Conservation (phyloP, 2,329 filamentous ascomycete species). For the Botryotinia convoluta region DNA sequence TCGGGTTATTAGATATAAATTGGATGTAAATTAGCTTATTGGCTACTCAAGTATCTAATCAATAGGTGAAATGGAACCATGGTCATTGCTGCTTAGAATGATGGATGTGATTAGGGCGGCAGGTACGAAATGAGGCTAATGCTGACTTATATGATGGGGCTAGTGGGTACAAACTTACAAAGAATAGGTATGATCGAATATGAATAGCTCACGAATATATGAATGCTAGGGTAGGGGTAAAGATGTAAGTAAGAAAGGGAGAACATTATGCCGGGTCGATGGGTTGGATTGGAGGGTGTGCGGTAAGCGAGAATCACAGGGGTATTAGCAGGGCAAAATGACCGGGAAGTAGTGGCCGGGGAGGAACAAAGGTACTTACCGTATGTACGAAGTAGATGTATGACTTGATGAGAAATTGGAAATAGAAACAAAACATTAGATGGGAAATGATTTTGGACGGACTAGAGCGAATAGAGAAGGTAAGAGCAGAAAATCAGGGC, state of each 20-base stretch:
- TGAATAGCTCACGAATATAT: neutral
- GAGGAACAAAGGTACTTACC: conserved; percentile 6
- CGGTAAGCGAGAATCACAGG: conserved; percentile 7
- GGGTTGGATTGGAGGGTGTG: conserved; percentile 2
- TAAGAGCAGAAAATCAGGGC: neutral
- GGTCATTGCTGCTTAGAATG: conserved; percentile 10
- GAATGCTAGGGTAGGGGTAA: neutral
- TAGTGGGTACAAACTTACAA: neutral
- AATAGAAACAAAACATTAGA: neutral
- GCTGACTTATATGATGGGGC: conserved; percentile 5
- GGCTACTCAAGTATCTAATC: neutral
- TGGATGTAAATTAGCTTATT: neutral
- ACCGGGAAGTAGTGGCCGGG: neutral
- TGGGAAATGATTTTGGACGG: neutral
- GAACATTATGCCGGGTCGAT: conserved; percentile 17
- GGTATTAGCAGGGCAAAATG: neutral
- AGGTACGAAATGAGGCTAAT: conserved; percentile 9
- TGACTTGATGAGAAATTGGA: conserved; percentile 1
- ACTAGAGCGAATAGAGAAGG: neutral
- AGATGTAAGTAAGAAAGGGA: conserved; percentile 19
- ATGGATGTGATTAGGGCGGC: conserved; percentile 5
- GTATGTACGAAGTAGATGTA: conserved; percentile 7
- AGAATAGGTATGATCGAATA: neutral
- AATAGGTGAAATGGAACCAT: neutral
- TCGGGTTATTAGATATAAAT: neutral